These are phyloP conservation scores for Dentipellis fragilis DNA, from an alignment of 768 basidiomycete species.

Conservation along the genomic window DNA sequence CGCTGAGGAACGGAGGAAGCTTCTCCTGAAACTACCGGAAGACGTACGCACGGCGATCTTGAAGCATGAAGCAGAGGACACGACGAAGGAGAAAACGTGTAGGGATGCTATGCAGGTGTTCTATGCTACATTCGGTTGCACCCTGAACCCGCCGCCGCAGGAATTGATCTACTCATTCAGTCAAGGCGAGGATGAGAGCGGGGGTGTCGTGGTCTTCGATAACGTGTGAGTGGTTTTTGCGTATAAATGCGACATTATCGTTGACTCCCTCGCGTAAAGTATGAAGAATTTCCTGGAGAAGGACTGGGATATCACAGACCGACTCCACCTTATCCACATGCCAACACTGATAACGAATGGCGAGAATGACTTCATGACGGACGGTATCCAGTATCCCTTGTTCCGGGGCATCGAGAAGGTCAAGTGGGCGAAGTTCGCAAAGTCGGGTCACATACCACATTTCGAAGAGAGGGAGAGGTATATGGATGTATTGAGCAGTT, in stretches of 20 bases:
- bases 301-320: constrained; percentile 5
- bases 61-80: neutral
- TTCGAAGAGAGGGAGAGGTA: constrained; percentile 28
- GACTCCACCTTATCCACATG: constrained; percentile 5
- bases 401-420: constrained; percentile 6
- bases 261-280: too few relatives aligned
- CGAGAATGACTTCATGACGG: constrained; percentile 9
- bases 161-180: neutral
- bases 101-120: neutral
- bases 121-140: neutral
- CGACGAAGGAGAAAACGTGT: neutral
- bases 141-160: neutral
- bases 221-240: too few relatives aligned
- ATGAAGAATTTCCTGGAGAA: neutral
- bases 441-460: constrained; percentile 29
- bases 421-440: constrained; percentile 29
- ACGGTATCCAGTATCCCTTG: constrained; percentile 7
- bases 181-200: neutral
- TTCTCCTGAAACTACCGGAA: constrained; percentile 26
- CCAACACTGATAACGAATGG: constrained; percentile 14
- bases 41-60: constrained; percentile 26
- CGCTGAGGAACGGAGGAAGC: too few relatives aligned
- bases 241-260: too few relatives aligned
- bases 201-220: neutral
- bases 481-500: constrained; percentile 23